Evolutionary conservation across 2,329 filamentous ascomycete genomes (phyloP).

Genomic region (Pyricularia pennisetigena): DNA sequence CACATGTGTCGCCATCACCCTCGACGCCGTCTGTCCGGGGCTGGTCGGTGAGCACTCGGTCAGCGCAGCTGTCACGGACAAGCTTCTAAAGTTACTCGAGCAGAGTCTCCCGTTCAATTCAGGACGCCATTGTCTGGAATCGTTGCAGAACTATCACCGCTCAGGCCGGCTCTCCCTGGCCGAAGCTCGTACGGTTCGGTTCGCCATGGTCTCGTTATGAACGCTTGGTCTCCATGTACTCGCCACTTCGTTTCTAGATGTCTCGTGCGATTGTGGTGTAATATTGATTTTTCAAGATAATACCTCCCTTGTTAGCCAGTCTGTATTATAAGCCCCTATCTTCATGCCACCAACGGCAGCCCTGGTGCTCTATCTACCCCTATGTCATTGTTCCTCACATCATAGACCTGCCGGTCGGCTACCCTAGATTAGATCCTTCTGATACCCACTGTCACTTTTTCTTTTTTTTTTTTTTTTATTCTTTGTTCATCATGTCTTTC

Average conservation of each 20-base stretch:
- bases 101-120: too few species aligned
- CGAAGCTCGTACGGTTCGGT: background rate
- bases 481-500: slow-evolving; percentile 14
- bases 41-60: background rate
- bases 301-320: background rate
- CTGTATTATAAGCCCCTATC: background rate
- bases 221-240: too few species aligned
- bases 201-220: too few species aligned
- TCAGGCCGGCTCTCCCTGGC: background rate
- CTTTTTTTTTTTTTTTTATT: background rate
- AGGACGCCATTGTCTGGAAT: too few species aligned
- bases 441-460: background rate
- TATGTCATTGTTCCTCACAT: background rate
- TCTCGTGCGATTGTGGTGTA: background rate
- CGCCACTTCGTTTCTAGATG: background rate
- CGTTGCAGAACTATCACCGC: too few species aligned
- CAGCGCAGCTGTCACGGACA: background rate
- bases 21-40: background rate
- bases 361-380: background rate
- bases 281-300: background rate
- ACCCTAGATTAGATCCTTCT: background rate
- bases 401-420: background rate
- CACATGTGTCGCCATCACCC: background rate
- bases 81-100: background rate
- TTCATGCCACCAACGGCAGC: background rate